Evolutionary conservation across 768 basidiomycete genomes (phyloP).

Genomic region (Xerocomellus intermedius): DNA sequence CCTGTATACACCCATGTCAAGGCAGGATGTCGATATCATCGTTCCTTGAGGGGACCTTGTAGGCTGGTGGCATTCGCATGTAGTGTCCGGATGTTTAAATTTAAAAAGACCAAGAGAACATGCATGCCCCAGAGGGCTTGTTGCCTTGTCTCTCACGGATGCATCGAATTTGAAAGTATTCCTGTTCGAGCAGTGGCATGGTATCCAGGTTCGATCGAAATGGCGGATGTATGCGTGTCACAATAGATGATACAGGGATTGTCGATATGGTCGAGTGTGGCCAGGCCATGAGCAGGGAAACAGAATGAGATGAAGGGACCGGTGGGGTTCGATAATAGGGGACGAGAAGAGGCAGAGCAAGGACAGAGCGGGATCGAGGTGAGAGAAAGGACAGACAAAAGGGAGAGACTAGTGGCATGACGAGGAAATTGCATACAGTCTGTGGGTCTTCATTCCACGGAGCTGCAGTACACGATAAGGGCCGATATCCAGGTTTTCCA

Average conservation of each 20-base stretch:
- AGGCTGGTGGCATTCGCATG: neutral
- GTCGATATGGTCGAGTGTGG: neutral
- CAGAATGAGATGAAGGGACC: conserved; percentile 2
- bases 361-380: conserved; percentile 3
- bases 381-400: conserved; percentile 15
- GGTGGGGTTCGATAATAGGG: conserved; percentile 8
- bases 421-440: conserved; percentile 10
- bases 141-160: neutral
- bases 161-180: neutral
- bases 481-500: conserved; percentile 5
- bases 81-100: neutral
- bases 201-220: conserved; percentile 3
- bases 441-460: conserved; percentile 14
- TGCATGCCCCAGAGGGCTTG: neutral
- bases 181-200: neutral
- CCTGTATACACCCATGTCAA: neutral
- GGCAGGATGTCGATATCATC: neutral
- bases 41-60: neutral
- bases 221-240: conserved; percentile 1
- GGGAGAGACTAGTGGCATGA: conserved; percentile 11
- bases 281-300: conserved; percentile 3
- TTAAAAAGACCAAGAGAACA: neutral
- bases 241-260: conserved; percentile 5
- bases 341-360: conserved; percentile 11
- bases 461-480: conserved; percentile 4